Evolutionary conservation across 768 basidiomycete species (phyloP).

Genomic region (Lactarius deliciosus): DNA sequence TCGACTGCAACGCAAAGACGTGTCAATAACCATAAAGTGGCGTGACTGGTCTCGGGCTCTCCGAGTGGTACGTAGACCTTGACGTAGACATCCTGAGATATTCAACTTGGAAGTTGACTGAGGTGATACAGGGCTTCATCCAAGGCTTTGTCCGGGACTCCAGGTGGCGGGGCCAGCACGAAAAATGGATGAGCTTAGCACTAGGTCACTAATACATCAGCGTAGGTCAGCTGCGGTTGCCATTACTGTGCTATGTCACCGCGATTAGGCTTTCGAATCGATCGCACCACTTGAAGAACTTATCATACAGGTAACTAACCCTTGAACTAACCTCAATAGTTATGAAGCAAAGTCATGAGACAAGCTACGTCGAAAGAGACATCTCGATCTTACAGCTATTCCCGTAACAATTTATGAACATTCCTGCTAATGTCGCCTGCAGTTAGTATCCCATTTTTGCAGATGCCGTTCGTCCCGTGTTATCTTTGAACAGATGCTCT

Average conservation of each 20-base stretch:
- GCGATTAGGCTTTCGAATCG: background rate
- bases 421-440: background rate
- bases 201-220: background rate
- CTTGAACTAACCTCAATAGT: no score
- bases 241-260: background rate
- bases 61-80: no score
- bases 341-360: background rate
- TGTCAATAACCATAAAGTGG: no score
- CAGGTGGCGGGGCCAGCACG: background rate
- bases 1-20: no score
- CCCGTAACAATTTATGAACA: background rate
- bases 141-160: no score
- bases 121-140: no score
- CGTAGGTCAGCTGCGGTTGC: background rate
- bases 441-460: background rate
- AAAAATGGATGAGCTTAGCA: background rate
- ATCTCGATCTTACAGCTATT: background rate
- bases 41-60: no score
- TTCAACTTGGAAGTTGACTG: no score
- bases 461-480: background rate
- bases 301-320: background rate
- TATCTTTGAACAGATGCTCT: background rate
- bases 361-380: background rate
- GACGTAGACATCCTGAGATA: no score
- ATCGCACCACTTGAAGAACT: background rate